Conservation (phyloP, 2,329 filamentous ascomycete species). For the Paracamarosporium sp. region DNA sequence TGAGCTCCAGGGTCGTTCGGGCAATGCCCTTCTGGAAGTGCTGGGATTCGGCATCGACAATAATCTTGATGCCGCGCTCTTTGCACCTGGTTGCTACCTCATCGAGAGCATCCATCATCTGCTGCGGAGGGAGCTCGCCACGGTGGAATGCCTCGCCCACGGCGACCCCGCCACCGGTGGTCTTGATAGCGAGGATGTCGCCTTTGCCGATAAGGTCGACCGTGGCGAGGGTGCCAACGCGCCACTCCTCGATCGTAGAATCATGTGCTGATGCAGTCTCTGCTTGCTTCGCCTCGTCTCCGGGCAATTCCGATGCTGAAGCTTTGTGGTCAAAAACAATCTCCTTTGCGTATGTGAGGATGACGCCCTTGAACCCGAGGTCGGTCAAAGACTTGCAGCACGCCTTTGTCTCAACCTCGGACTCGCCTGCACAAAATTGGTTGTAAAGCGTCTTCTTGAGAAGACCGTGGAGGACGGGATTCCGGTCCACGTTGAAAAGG, state of each 20-base stretch:
- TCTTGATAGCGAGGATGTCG: conserved; percentile 42
- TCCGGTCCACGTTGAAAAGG: conserved; percentile 70
- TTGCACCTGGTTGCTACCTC: conserved; percentile 51
- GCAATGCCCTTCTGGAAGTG: conserved; percentile 50
- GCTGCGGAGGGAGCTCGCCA: conserved; percentile 44
- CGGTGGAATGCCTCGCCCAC: conserved; percentile 50
- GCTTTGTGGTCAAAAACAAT: conserved; percentile 51
- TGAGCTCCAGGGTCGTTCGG: conserved; percentile 63
- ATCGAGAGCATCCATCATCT: conserved; percentile 52
- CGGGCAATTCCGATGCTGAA: conserved; percentile 19
- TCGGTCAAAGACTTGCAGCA: conserved; percentile 71
- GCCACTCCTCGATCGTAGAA: conserved; percentile 46
- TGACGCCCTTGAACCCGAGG: conserved; percentile 79
- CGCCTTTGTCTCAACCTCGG: conserved; percentile 67
- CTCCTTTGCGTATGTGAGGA: conserved; percentile 84
- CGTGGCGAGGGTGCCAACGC: conserved; percentile 33
- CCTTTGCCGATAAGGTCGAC: conserved; percentile 37
- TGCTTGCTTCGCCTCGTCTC: conserved; percentile 11
- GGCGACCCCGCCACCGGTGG: conserved; percentile 52
- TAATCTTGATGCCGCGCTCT: conserved; percentile 50
- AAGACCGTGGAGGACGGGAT: conserved; percentile 72
- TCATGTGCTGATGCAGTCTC: conserved; percentile 16
- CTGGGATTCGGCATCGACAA: conserved; percentile 57
- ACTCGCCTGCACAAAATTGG: conserved; percentile 89
- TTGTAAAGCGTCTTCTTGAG: conserved; percentile 85